Conservation (phyloP, 2,329 filamentous ascomycete species). For the Ilyonectria sp. region DNA sequence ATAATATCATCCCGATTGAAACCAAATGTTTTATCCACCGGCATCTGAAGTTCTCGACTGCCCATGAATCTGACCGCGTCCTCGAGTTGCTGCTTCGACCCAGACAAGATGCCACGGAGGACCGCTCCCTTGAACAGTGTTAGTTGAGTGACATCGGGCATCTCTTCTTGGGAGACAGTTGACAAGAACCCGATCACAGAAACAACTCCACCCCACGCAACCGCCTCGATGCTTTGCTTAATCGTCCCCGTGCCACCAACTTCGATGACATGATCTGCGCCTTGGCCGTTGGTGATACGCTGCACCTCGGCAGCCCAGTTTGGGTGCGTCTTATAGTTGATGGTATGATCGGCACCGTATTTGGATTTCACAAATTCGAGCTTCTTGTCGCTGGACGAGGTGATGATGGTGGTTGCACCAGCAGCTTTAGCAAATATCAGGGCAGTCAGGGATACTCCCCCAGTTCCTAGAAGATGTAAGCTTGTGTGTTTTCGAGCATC, state of each 20-base stretch:
- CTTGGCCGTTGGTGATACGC: constrained; percentile 58
- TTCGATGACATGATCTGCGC: constrained; percentile 60
- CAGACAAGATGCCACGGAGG: constrained; percentile 20
- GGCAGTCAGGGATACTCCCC: constrained; percentile 61
- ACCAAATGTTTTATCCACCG: background rate
- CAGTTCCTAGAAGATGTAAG: constrained; percentile 55
- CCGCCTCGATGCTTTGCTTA: constrained; percentile 60
- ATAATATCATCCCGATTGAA: constrained; percentile 9
- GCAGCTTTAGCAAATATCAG: constrained; percentile 63
- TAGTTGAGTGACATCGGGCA: constrained; percentile 7
- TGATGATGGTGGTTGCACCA: constrained; percentile 62
- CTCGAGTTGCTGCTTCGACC: constrained; percentile 30
- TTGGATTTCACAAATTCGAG: constrained; percentile 53
- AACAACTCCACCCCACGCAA: constrained; percentile 62
- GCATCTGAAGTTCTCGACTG: background rate
- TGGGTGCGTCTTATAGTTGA: constrained; percentile 65
- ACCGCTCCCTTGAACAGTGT: constrained; percentile 13
- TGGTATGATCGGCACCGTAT: constrained; percentile 60
- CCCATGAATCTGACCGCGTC: constrained; percentile 6
- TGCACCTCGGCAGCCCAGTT: constrained; percentile 63
- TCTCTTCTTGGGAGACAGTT: background rate
- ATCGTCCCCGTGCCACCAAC: constrained; percentile 58
- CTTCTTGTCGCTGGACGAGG: constrained; percentile 66
- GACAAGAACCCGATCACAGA: constrained; percentile 60
- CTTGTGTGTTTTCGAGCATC: background rate